Percentiles rank a stretch among this genome's conserved stretches.
These are phyloP conservation scores for Kappamyces sp. DNA, from an alignment of 192 early-diverging fungal species.

Conservation along the genomic window DNA sequence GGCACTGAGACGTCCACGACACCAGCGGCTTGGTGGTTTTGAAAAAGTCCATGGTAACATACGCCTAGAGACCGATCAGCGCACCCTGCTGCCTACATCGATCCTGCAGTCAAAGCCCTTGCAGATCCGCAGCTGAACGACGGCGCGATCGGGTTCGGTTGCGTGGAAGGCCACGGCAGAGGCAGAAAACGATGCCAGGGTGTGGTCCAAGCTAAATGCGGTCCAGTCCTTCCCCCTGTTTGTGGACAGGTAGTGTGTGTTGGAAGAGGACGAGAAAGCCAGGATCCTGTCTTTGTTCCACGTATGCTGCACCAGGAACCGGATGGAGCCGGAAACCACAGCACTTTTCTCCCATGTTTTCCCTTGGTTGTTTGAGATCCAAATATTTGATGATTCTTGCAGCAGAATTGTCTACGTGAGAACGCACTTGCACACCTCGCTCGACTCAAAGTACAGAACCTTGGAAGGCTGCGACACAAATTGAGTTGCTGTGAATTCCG, in stretches of 20 bases:
- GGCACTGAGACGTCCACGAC: conserved; percentile 55
- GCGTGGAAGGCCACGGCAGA: conserved; percentile 63
- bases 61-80: conserved; percentile 14
- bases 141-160: conserved; percentile 47
- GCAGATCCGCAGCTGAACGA: conserved; percentile 70
- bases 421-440: no score
- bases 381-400: no score
- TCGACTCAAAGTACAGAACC: no score
- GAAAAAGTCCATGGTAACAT: conserved; percentile 61
- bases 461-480: no score
- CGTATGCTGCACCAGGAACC: conserved; percentile 21
- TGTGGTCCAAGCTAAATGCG: conserved; percentile 36
- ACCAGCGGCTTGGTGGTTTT: conserved; percentile 48
- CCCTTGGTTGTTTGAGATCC: no score
- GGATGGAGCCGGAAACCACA: conserved; percentile 5
- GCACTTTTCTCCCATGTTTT: conserved; percentile 9
- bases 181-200: conserved; percentile 25
- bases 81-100: conserved; percentile 19
- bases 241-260: conserved; percentile 51
- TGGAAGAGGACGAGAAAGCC: conserved; percentile 44
- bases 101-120: conserved; percentile 47
- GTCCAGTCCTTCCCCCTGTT: conserved; percentile 58
- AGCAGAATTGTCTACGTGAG: no score
- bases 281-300: conserved; percentile 24
- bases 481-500: no score